phyloP scores from a whole-genome alignment of 768 basidiomycete species.

The Mycena latifolia region DNA sequence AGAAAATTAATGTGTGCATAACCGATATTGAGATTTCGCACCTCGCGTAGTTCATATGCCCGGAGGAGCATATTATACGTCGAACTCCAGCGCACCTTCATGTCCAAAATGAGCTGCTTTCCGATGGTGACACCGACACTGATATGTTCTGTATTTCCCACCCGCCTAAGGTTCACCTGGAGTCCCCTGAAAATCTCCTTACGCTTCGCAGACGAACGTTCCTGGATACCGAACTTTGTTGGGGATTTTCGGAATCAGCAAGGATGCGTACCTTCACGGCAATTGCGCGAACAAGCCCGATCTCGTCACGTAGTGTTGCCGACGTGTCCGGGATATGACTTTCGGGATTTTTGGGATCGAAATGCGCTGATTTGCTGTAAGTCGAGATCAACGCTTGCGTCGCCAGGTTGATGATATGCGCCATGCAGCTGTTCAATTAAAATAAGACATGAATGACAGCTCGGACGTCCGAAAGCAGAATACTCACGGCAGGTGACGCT shows the following conservation, averaged over 20 bases:
- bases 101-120: slow-evolving; percentile 42
- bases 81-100: slow-evolving; percentile 49
- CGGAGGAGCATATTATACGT: slow-evolving; percentile 44
- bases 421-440: slow-evolving; percentile 40
- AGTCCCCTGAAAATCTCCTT: slow-evolving; percentile 39
- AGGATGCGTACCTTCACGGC: slow-evolving; percentile 30
- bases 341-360: slow-evolving; percentile 36
- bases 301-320: slow-evolving; percentile 35
- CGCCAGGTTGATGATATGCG: slow-evolving; percentile 49
- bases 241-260: too few relatives aligned
- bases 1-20: too few relatives aligned
- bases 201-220: slow-evolving; percentile 42
- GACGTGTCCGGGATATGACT: background rate
- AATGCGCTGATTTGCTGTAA: slow-evolving; percentile 41
- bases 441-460: too few relatives aligned
- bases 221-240: too few relatives aligned
- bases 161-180: slow-evolving; percentile 25
- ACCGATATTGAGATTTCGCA: too few relatives aligned
- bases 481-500: slow-evolving; percentile 14
- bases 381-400: slow-evolving; percentile 43
- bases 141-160: background rate
- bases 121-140: background rate
- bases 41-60: slow-evolving; percentile 20
- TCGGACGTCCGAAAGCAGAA: too few relatives aligned
- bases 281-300: slow-evolving; percentile 43